These are phyloP conservation scores for Datura wrightii DNA, from an alignment of 257 asterid species.

Conservation along the genomic window DNA sequence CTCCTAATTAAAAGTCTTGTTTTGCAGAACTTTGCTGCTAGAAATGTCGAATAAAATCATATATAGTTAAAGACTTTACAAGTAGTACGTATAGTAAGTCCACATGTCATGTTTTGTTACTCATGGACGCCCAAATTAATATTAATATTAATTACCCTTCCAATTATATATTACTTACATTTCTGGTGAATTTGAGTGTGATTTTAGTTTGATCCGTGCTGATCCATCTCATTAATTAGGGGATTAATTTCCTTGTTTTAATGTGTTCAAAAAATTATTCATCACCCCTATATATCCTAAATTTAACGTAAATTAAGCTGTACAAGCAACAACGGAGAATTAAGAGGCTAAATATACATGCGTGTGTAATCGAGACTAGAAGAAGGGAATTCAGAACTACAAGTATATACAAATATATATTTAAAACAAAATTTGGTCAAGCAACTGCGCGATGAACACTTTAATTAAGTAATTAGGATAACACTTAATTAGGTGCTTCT, in stretches of 20 bases:
- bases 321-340: background rate
- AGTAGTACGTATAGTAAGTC: background rate
- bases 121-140: too few relatives aligned
- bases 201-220: background rate
- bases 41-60: slow-evolving; percentile 28
- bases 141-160: too few relatives aligned
- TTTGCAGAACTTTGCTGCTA: slow-evolving; percentile 28
- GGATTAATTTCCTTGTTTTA: background rate
- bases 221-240: background rate
- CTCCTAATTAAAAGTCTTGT: slow-evolving; percentile 4
- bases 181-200: background rate
- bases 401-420: background rate
- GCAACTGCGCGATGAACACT: background rate
- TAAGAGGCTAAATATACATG: background rate
- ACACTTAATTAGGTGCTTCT: background rate
- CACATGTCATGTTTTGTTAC: background rate
- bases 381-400: background rate
- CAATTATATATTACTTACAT: too few relatives aligned
- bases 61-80: background rate
- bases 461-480: background rate
- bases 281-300: background rate
- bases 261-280: background rate
- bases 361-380: background rate
- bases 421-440: background rate
- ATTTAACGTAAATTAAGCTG: background rate